Base-by-base conservation (phyloP, 768 basidiomycete species). In the Xerocomus potaroensis region DNA sequence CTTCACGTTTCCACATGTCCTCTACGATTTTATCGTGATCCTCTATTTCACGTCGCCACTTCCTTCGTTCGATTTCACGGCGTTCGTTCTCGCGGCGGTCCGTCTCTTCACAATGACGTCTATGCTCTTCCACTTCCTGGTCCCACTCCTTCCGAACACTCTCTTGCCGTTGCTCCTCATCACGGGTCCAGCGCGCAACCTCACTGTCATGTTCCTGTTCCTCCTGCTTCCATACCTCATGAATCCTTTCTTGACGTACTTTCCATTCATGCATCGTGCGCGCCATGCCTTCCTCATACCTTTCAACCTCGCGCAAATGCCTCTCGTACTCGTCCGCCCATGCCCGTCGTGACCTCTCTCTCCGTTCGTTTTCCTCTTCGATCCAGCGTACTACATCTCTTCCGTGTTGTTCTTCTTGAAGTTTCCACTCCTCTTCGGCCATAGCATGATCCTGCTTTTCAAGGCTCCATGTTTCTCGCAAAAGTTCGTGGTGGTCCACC, bases 21-120 rank as follows among this genome's bases (percentile, higher is more conserved):
- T 61, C 45, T 19, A 44, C 41, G 3, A 40, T 43, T 18, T 15
- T 43, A 11, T 47, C 50, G 9, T 53, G 50, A 18, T 63, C 54
- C 31, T 62, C 55, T 2, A 45, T 32, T 30, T 63, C 62, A 3
- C 30, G 55, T 1, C 21, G 31, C 62, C 62, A 58, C 18, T 29
- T 47, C 12, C 29, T 23, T 24, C 58, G 58, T 23, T 47, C 37
- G 5, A 37, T 29, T 21, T 53, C 54, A 26, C 5, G 42, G 16
- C 11, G 49, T 39, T 47, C 15, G 2, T 33, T 10, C 45, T 59
- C 57, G 10, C 11, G 50, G 31, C 37, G 47, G n/a, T 49, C 38
- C 36, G 41, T 46, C 14, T 59, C 54, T 8, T 59, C 48, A n/a
- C 26, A 44, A n/a, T 56, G 39, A n/a, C 18, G 37, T 18, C 0